These are phyloP conservation scores for Curvularia verruculosa DNA, from an alignment of 2,329 filamentous ascomycete genomes.

Conservation along the genomic window DNA sequence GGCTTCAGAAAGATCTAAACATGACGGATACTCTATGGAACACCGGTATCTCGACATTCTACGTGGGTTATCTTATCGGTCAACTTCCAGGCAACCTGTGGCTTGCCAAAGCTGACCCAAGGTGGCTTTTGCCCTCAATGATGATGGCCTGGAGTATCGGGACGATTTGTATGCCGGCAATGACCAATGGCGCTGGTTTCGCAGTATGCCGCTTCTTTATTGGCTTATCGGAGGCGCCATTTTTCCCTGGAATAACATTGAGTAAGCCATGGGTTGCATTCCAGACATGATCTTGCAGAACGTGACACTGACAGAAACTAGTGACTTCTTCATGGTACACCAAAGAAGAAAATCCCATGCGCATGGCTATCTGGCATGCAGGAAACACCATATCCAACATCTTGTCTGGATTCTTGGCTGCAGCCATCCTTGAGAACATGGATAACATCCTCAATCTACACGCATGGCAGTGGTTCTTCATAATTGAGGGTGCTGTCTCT, in stretches of 20 bases:
- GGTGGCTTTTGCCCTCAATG: constrained; percentile 47
- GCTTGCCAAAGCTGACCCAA: constrained; percentile 50
- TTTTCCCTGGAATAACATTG: constrained; percentile 47
- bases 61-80: constrained; percentile 55
- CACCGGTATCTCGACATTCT: constrained; percentile 52
- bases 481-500: constrained; percentile 63
- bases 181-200: constrained; percentile 45
- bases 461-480: constrained; percentile 55
- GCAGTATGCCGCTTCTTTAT: constrained; percentile 48
- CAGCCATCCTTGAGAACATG: constrained; percentile 55
- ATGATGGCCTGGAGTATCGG: constrained; percentile 55
- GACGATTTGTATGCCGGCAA: constrained; percentile 54
- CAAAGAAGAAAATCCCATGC: constrained; percentile 52
- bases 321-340: constrained; percentile 56
- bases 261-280: constrained; percentile 35
- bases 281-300: background rate
- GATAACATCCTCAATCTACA: constrained; percentile 47
- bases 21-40: constrained; percentile 45
- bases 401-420: constrained; percentile 54
- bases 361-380: constrained; percentile 56
- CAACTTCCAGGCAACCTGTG: constrained; percentile 57
- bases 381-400: constrained; percentile 56
- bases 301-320: background rate
- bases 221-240: constrained; percentile 48
- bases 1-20: constrained; percentile 47